Conservation (phyloP, 2,329 filamentous ascomycete genomes). For the Fusarium mexicanum region DNA sequence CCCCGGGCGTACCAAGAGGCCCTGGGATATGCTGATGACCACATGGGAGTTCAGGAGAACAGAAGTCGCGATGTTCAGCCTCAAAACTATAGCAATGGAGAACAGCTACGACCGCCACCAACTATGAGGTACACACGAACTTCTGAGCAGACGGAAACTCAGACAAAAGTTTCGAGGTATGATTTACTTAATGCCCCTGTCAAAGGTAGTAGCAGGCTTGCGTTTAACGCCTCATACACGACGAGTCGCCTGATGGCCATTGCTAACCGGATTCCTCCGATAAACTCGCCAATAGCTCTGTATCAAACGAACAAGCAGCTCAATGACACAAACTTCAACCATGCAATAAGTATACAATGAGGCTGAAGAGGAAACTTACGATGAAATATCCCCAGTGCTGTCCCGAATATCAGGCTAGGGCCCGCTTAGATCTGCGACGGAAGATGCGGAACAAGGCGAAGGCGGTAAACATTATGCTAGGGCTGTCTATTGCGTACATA, state of each 20-base stretch:
- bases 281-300: constrained; percentile 14
- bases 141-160: background rate
- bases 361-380: constrained; percentile 38
- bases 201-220: background rate
- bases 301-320: constrained; percentile 10
- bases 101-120: background rate
- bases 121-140: background rate
- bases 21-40: background rate
- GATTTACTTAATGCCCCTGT: background rate
- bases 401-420: constrained; percentile 29
- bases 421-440: constrained; percentile 34
- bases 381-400: constrained; percentile 20
- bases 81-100: background rate
- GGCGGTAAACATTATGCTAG: constrained; percentile 23
- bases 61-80: background rate
- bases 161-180: background rate
- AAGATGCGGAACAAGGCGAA: constrained; percentile 31
- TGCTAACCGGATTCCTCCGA: constrained; percentile 16
- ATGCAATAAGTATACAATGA: constrained; percentile 5
- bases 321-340: background rate
- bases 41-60: background rate
- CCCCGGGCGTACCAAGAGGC: background rate
- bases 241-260: background rate
- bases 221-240: background rate
- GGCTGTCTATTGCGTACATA: constrained; percentile 16